Evolutionary conservation across 2,329 filamentous ascomycete species (phyloP).

Genomic region (Metarhizium rileyi): DNA sequence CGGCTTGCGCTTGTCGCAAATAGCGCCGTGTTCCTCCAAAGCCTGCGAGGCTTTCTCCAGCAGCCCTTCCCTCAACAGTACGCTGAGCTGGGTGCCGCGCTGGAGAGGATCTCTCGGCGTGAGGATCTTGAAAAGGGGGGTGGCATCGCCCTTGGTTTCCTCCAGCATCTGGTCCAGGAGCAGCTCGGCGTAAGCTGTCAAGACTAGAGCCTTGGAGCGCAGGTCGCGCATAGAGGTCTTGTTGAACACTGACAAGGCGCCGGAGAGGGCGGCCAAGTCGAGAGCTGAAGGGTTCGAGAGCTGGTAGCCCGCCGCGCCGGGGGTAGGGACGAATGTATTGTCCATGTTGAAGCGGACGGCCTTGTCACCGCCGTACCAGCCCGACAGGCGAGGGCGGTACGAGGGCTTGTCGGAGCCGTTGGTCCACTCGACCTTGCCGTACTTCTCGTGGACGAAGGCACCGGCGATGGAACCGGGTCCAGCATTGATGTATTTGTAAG

Average conservation of each 20-base stretch:
- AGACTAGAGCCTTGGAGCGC: slow-evolving; percentile 57
- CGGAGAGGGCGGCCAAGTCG: slow-evolving; percentile 66
- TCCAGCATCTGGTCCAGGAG: slow-evolving; percentile 42
- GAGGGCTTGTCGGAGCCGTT: slow-evolving; percentile 22
- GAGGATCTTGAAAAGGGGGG: slow-evolving; percentile 48
- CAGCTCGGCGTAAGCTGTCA: slow-evolving; percentile 70
- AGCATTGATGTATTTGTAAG: slow-evolving; percentile 88
- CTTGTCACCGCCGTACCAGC: slow-evolving; percentile 85
- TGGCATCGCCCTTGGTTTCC: slow-evolving; percentile 16
- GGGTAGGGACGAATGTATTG: slow-evolving; percentile 66
- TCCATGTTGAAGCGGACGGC: slow-evolving; percentile 72
- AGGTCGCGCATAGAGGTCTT: slow-evolving; percentile 60
- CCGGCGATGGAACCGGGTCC: slow-evolving; percentile 76
- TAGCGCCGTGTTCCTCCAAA: slow-evolving; percentile 58
- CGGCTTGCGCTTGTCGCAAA: slow-evolving; percentile 76
- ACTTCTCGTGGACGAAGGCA: slow-evolving; percentile 68
- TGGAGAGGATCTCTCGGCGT: slow-evolving; percentile 60
- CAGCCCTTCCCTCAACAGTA: slow-evolving; percentile 57
- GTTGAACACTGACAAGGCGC: slow-evolving; percentile 64
- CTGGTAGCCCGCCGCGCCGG: slow-evolving; percentile 73
- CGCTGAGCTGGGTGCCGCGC: slow-evolving; percentile 70
- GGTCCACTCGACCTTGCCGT: slow-evolving; percentile 46
- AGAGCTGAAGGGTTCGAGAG: slow-evolving; percentile 74
- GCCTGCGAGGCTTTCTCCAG: slow-evolving; percentile 57
- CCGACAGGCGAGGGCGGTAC: slow-evolving; percentile 60